A percentile compares a stretch with the other conserved stretches of the same genome.
Conservation (phyloP, 164 flowering plant species). For the Litsea cubeba region DNA sequence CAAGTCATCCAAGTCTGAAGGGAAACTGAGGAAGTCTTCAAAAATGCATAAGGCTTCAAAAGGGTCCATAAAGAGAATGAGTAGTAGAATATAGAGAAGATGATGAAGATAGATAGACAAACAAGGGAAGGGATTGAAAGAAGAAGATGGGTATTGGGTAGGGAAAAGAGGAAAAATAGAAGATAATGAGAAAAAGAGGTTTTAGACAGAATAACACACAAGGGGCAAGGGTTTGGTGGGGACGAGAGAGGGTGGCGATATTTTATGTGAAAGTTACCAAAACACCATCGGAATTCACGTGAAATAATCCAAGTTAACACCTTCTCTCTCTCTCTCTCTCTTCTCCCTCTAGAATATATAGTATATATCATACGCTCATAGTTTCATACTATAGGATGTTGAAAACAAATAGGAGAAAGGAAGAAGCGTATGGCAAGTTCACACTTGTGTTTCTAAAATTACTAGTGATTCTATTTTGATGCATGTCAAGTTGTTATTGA, state of each 20-base stretch:
- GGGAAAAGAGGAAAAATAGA: slow-evolving; percentile 5
- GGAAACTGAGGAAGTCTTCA: slow-evolving; percentile 43
- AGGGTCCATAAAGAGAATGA: slow-evolving; percentile 24
- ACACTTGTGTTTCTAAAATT: too few relatives aligned
- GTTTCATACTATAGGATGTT: not conserved
- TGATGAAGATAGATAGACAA: not conserved
- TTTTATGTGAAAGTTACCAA: slow-evolving; percentile 6
- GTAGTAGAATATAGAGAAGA: not conserved
- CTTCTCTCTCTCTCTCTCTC: too few relatives aligned
- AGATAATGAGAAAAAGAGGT: not conserved
- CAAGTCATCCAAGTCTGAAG: slow-evolving; percentile 32
- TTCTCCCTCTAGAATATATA: not conserved
- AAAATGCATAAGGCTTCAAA: slow-evolving; percentile 23
- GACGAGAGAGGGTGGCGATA: slow-evolving; percentile 4
- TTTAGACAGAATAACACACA: not conserved
- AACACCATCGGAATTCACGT: not conserved
- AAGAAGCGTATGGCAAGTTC: too few relatives aligned
- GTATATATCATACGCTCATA: too few relatives aligned
- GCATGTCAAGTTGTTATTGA: too few relatives aligned
- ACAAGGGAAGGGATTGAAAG: too few relatives aligned
- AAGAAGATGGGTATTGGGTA: too few relatives aligned
- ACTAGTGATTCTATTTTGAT: too few relatives aligned
- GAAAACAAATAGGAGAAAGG: too few relatives aligned
- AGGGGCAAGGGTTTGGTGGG: slow-evolving; percentile 11
- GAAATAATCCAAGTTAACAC: not conserved